These are phyloP conservation scores for Chimonanthus salicifolius DNA, from an alignment of 164 flowering plant species.

Conservation along the genomic window DNA sequence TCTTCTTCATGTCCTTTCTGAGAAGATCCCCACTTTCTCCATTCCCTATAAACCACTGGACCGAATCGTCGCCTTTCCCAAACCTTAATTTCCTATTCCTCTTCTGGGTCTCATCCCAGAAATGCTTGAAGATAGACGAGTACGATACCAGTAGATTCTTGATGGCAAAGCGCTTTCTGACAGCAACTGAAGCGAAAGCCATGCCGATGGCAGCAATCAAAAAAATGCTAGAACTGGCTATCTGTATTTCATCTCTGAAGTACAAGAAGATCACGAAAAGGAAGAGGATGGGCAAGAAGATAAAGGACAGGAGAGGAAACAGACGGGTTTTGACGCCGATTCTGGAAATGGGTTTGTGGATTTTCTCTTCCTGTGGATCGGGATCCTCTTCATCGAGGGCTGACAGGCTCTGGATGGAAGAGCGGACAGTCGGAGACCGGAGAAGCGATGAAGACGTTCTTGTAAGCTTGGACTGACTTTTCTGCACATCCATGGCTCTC, in stretches of 20 bases:
- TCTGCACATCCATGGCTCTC: slow-evolving; percentile 50
- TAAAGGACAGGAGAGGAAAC: background rate
- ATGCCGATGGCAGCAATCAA: slow-evolving; percentile 55
- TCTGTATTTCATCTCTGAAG: slow-evolving; percentile 29
- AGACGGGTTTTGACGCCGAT: background rate
- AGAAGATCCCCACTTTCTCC: background rate
- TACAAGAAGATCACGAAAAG: slow-evolving; percentile 29
- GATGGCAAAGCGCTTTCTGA: slow-evolving; percentile 32
- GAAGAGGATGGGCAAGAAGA: slow-evolving; percentile 3
- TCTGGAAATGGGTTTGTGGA: slow-evolving; percentile 19
- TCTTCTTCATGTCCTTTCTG: slow-evolving; percentile 12
- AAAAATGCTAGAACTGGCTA: slow-evolving; percentile 56
- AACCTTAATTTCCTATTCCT: slow-evolving; percentile 21
- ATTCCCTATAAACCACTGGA: slow-evolving; percentile 73
- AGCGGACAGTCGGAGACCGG: slow-evolving; percentile 74
- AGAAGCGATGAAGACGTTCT: slow-evolving; percentile 76
- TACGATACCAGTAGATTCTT: slow-evolving; percentile 11
- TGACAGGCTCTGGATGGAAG: slow-evolving; percentile 67
- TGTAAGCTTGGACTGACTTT: slow-evolving; percentile 54
- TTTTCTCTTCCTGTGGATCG: slow-evolving; percentile 18
- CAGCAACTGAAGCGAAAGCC: slow-evolving; percentile 31
- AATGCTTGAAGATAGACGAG: slow-evolving; percentile 13
- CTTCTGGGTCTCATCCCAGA: slow-evolving; percentile 18
- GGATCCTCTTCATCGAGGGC: slow-evolving; percentile 35
- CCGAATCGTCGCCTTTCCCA: slow-evolving; percentile 29